Evolutionary conservation across 2,329 filamentous ascomycete species (phyloP), one percentile per base, ranked within the genome.

Genomic region (Talaromyces sp.): DNA sequence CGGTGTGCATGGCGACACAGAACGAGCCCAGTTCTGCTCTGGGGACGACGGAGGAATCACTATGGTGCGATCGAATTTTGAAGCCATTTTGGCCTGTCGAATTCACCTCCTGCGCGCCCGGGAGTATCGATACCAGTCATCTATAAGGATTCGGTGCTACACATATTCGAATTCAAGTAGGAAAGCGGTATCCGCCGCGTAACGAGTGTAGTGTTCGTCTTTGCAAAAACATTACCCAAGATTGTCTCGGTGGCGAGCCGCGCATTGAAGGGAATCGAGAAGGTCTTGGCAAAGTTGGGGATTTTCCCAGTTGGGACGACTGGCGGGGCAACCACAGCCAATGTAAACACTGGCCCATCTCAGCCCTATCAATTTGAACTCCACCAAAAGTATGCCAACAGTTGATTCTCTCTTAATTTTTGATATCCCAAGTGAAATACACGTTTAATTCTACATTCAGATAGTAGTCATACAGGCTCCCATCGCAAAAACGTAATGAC

Each of bases 1-100:
- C 10, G 61, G 22, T 61, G 68, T 67, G 56, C 69, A 65, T 25
- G 65, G 64, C 40, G 56, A 67, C 47, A 54, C 74, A 76, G 69
- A 73, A 51, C 65, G 69, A 59, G 73, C 66, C 66, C 75, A 69
- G 69, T 76, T 58, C 51, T 65, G 71, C 40, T 73, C 73, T 29
- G 80, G 78, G 4, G 80, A 80, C 19, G 80, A 80, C 19, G 79
- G 81, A 29, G 78, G 79, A 60, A 81, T 70, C 63, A 79, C 67
- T 63, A 79, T 75, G 61, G 79, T 70, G 15, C n/a, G 10, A 40
- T 80, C 73, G 15, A 74, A 68, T 59, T 73, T 70, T 64, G 71
- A 72, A 67, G 72, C 70, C 79, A 82, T 82, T 45, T 5, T 45
- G 22, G 15, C 36, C 1, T 15, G 3, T n/a, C 4, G 22, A 27